Base-by-base conservation (phyloP, 2,329 filamentous ascomycete genomes). In the Zarea fungicola region DNA sequence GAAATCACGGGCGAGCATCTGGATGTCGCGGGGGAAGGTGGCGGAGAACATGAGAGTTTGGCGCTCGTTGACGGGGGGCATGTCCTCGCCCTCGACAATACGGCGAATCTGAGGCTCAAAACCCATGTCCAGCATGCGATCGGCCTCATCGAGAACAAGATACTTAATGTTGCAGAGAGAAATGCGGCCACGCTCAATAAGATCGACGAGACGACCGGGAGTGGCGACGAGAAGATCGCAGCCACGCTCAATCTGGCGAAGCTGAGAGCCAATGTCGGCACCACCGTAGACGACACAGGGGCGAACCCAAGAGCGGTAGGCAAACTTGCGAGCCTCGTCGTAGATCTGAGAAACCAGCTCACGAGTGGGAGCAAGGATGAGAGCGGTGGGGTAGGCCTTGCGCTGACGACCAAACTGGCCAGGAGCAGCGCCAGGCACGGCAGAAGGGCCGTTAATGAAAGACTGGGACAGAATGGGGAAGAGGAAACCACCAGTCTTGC, bases 71-170 rank as follows among this genome's bases (percentile, higher is more conserved):
- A 92, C 88, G 46, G 72, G 70, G 50, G 93, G 93, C 93, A 99
- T 99, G 63, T 99, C 93, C 74, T 97, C 93, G 53, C 90, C 90
- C 73, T 97, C 92, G 39, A 99, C 93, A 63, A 99, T 97, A 62
- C 92, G 88, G 64, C 93, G 91, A 66, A 99, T 99, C 76, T 99
- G 93, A 63, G 93, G 93, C 78, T 99, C 93, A 80, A 99, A 99
- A 93, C 93, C 93, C 93, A 99, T 99, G 81, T 99, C 93, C 80
- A 99, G 80, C 93, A 99, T 99, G 70, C 93, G 93, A 77, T 99
- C 93, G 70, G 93, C 93, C 82, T 99, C 93, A 62, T 99, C 93
- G 48, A 99, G 88, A 61, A 99, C 89, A 54, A 99, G 82, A 69
- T 99, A 99, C 79, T 96, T 97, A 81, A 99, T 99, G 80, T 96